phyloP scores from a whole-genome alignment of 768 basidiomycete genomes.

The Mycena epipterygia region DNA sequence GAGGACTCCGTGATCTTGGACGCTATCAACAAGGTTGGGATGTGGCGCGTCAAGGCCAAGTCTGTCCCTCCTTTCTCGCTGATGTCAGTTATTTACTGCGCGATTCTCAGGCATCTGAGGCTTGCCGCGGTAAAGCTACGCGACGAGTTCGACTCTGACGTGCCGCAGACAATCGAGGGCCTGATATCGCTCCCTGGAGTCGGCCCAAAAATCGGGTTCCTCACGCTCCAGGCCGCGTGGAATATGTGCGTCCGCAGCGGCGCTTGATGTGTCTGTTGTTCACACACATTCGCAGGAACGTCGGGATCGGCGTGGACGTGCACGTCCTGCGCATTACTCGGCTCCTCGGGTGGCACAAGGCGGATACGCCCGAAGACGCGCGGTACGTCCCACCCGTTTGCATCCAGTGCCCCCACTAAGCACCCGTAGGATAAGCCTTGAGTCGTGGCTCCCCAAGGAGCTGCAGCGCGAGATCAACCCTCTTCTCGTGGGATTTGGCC shows the following conservation, averaged over 20 bases:
- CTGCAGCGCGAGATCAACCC: conserved; percentile 84
- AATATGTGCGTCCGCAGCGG: conserved; percentile 66
- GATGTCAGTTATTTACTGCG: not conserved
- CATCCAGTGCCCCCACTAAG: not conserved
- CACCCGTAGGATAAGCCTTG: conserved; percentile 71
- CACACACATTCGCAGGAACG: conserved; percentile 68
- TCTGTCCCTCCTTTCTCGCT: conserved; percentile 50
- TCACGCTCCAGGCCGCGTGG: conserved; percentile 89
- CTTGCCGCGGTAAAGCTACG: conserved; percentile 76
- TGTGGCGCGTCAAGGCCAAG: conserved; percentile 91
- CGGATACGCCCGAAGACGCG: conserved; percentile 91
- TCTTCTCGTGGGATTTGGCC: conserved; percentile 87
- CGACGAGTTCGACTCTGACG: conserved; percentile 84
- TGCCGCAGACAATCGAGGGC: conserved; percentile 91
- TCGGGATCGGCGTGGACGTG: conserved; percentile 95
- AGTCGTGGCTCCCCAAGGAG: conserved; percentile 87
- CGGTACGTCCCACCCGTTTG: conserved; percentile 60
- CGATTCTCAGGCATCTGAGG: conserved; percentile 72
- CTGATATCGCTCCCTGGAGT: conserved; percentile 91
- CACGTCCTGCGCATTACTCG: conserved; percentile 98
- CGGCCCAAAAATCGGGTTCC: conserved; percentile 97
- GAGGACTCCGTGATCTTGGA: conserved; percentile 73
- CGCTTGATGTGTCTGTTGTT: not conserved
- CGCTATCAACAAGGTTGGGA: conserved; percentile 91
- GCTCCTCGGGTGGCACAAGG: conserved; percentile 93